Conservation (phyloP, 2,329 filamentous ascomycete genomes). For the Alternaria rosae region DNA sequence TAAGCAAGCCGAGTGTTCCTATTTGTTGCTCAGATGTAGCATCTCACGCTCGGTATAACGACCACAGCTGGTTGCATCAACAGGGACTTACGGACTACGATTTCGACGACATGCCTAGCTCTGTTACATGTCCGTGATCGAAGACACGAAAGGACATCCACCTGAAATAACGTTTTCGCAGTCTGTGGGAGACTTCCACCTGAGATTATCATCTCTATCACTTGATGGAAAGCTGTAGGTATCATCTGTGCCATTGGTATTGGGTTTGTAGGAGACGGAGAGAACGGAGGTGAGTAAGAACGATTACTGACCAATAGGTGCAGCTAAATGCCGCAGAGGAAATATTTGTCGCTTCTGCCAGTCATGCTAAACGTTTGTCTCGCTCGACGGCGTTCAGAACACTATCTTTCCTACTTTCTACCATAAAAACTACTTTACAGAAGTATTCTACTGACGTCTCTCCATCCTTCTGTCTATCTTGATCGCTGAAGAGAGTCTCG, state of each 20-base stretch:
- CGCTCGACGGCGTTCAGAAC: background rate
- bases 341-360: background rate
- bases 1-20: background rate
- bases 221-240: background rate
- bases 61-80: constrained; percentile 13
- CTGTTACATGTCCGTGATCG: constrained; percentile 5
- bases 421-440: background rate
- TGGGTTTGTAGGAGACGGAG: background rate
- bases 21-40: background rate
- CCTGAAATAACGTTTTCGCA: background rate
- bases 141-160: background rate
- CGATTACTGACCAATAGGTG: background rate
- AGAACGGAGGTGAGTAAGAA: background rate
- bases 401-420: background rate
- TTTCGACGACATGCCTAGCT: constrained; percentile 22
- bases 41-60: background rate
- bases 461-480: background rate
- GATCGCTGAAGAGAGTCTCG: background rate
- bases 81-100: constrained; percentile 18
- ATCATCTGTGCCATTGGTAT: background rate
- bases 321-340: background rate
- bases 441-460: background rate
- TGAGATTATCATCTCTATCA: accelerated
- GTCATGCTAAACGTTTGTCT: background rate
- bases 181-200: background rate